These are phyloP conservation scores for Mycosphaerella sp. DNA, from an alignment of 2,329 filamentous ascomycete species.

Conservation along the genomic window DNA sequence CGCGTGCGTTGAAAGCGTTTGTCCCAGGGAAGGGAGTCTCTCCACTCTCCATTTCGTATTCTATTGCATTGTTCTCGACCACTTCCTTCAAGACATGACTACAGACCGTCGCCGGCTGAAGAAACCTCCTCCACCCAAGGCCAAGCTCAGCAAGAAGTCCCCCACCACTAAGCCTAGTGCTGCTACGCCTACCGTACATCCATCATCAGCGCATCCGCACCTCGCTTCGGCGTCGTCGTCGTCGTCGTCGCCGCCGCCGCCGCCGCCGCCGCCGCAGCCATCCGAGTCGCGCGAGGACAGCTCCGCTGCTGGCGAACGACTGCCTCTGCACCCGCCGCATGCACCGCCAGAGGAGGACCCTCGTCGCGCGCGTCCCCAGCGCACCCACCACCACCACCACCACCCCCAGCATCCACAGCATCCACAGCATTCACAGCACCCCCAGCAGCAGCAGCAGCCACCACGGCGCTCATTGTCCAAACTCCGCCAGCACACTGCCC, in stretches of 20 bases:
- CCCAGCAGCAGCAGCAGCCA: background rate
- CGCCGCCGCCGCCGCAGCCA: background rate
- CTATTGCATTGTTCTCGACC: slow-evolving; percentile 4
- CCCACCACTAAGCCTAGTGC: background rate
- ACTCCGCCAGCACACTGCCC: slow-evolving; percentile 1
- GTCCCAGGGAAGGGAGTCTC: slow-evolving; percentile 3
- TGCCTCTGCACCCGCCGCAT: background rate
- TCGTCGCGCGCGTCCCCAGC: background rate
- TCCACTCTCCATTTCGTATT: background rate
- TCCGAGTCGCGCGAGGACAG: background rate
- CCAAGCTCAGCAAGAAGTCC: background rate
- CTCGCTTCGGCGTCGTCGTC: background rate
- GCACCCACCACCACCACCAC: background rate
- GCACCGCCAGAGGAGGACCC: background rate
- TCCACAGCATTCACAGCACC: background rate
- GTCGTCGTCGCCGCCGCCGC: background rate
- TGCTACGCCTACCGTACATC: background rate
- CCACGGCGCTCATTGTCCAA: background rate
- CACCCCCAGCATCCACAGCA: slow-evolving; percentile 3
- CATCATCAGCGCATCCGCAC: background rate
- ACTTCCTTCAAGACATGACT: background rate
- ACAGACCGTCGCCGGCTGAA: background rate
- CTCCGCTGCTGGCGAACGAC: background rate
- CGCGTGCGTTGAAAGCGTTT: slow-evolving; percentile 2
- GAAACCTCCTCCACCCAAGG: background rate